These are phyloP conservation scores for Blastocystis sp. DNA, from an alignment of 352 stramenopile genomes.

Conservation along the genomic window DNA sequence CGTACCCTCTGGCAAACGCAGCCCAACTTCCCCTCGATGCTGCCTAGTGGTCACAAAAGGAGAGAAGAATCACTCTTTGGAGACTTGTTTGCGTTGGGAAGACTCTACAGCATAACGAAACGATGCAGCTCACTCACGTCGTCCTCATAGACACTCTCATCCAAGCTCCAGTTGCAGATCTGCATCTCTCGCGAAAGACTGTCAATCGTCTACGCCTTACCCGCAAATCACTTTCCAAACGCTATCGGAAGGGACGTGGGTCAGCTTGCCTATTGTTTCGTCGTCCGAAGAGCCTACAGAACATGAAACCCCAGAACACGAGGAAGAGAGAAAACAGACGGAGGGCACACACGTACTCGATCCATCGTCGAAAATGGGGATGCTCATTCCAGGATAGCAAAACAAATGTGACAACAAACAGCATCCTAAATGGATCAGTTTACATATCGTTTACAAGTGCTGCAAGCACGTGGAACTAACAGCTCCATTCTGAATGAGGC, in stretches of 20 bases:
- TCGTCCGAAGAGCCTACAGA: conserved; percentile 49
- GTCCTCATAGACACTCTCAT: conserved; percentile 41
- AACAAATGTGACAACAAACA: too few relatives aligned
- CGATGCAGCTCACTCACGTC: background rate
- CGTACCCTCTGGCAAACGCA: background rate
- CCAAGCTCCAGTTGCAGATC: conserved; percentile 3
- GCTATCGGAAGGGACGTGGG: background rate
- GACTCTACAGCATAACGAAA: background rate
- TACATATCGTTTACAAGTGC: background rate
- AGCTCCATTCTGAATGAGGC: background rate
- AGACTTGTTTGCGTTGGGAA: background rate
- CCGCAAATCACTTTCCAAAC: background rate
- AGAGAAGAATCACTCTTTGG: background rate
- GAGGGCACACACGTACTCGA: background rate
- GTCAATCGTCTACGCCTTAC: background rate
- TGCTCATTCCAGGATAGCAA: too few relatives aligned
- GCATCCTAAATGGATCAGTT: background rate
- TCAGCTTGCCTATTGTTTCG: background rate
- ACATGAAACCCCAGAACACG: background rate
- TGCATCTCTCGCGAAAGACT: background rate
- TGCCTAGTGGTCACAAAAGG: background rate
- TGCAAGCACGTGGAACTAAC: background rate
- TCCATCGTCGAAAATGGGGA: too few relatives aligned
- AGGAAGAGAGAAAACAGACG: background rate
- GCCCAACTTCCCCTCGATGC: background rate